phyloP scores from a whole-genome alignment of 176 grass and related monocot genomes.

The Puya raimondii region DNA sequence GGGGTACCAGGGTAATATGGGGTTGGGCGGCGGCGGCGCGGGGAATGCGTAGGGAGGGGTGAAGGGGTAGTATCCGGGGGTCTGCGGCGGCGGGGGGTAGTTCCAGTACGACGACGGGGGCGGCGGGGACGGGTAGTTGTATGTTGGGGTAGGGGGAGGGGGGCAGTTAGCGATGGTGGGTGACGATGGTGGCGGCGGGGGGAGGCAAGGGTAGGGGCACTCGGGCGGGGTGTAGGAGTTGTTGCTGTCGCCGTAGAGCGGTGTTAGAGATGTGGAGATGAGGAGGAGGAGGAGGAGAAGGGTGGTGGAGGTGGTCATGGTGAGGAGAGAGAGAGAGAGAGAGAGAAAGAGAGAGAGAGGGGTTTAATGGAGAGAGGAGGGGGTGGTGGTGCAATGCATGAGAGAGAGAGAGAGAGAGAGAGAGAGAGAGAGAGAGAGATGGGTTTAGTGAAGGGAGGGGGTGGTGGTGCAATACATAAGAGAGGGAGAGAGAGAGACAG shows the following conservation, averaged over 20 bases:
- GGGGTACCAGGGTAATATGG: slow-evolving; percentile 71
- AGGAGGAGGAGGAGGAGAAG: slow-evolving; percentile 26
- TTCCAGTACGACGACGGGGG: slow-evolving; percentile 32
- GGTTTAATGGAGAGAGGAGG: too few species aligned
- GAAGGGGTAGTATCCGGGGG: slow-evolving; percentile 32
- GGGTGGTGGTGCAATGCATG: too few species aligned
- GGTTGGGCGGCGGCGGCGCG: slow-evolving; percentile 63
- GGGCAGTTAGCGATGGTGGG: slow-evolving; percentile 20
- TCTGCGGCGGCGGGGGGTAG: slow-evolving; percentile 30
- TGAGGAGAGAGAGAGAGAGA: too few species aligned
- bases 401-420: too few species aligned
- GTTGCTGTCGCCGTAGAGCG: slow-evolving; percentile 1
- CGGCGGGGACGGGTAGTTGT: not conserved
- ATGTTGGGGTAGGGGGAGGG: slow-evolving; percentile 20
- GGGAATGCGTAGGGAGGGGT: slow-evolving; percentile 27
- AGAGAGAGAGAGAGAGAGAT: too few species aligned
- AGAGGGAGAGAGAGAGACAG: too few species aligned
- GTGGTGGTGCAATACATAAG: too few species aligned
- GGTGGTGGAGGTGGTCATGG: slow-evolving; percentile 6
- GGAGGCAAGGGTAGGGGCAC: slow-evolving; percentile 67
- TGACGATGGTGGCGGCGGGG: slow-evolving; percentile 41
- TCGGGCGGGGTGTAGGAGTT: slow-evolving; percentile 22
- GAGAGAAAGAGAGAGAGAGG: too few species aligned
- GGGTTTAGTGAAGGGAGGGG: too few species aligned
- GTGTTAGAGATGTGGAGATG: not conserved